Conservation (phyloP, 257 asterid genomes). For the Primulina huaijiensis region DNA sequence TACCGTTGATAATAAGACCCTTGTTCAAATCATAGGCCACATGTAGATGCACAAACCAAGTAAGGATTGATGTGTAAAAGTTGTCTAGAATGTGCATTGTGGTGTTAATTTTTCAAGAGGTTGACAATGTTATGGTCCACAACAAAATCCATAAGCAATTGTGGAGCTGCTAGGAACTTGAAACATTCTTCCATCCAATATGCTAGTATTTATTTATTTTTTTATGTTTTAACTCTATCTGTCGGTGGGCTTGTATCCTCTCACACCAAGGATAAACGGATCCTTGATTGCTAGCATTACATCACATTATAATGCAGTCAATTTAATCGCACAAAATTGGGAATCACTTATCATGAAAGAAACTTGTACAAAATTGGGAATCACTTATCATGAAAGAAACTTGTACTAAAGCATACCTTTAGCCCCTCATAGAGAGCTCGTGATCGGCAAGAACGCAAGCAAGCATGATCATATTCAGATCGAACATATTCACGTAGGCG, state of each 20-base stretch:
- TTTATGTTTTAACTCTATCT: not conserved
- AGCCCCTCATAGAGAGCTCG: slow-evolving; percentile 93
- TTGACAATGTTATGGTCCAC: no score
- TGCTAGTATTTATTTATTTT: no score
- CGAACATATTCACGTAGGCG: slow-evolving; percentile 87
- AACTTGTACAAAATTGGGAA: not conserved
- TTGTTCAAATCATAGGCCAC: not conserved
- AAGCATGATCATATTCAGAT: slow-evolving; percentile 92
- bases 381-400: slow-evolving; percentile 8
- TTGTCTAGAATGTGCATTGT: no score
- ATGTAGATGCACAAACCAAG: not conserved
- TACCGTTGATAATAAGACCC: not conserved
- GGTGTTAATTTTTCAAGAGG: no score
- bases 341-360: slow-evolving; percentile 1
- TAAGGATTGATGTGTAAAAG: no score
- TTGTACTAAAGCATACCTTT: slow-evolving; percentile 47
- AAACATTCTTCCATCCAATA: no score
- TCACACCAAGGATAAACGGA: not conserved
- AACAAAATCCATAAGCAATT: no score
- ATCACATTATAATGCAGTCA: not conserved
- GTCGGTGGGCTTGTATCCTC: no score
- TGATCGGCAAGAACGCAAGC: slow-evolving; percentile 90
- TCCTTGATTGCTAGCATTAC: slow-evolving; percentile 1
- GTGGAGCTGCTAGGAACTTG: no score
- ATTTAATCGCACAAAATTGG: not conserved